These are phyloP conservation scores for Anthracocystis panici-leucophaei DNA, from an alignment of 1,284 basidiomycete genomes.

Conservation along the genomic window DNA sequence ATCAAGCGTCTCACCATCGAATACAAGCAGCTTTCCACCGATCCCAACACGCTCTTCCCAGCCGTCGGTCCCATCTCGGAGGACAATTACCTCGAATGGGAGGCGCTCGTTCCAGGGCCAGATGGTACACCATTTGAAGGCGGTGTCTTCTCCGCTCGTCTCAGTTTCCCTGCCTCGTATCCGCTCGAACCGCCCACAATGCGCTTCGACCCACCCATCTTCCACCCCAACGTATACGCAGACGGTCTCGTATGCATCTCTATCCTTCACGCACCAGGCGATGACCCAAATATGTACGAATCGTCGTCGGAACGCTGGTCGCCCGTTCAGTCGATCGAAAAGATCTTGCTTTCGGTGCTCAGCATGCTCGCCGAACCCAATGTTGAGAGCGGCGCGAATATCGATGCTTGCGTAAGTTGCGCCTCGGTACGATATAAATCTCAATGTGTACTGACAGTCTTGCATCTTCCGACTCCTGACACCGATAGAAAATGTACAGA, in stretches of 20 bases:
- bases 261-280: slow-evolving; percentile 95
- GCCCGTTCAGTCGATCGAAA: slow-evolving; percentile 96
- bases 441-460: not conserved
- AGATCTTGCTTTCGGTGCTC: slow-evolving; percentile 89
- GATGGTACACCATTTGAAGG: slow-evolving; percentile 99
- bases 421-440: too few species aligned
- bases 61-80: slow-evolving; percentile 85
- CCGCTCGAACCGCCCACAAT: slow-evolving; percentile 74
- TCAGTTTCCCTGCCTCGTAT: slow-evolving; percentile 77
- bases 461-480: not conserved
- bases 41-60: slow-evolving; percentile 66
- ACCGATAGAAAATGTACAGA: slow-evolving; percentile 63
- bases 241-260: slow-evolving; percentile 98
- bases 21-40: slow-evolving; percentile 68
- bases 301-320: slow-evolving; percentile 97
- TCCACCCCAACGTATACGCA: slow-evolving; percentile 97
- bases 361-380: slow-evolving; percentile 99
- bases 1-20: slow-evolving; percentile 69
- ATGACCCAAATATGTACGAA: slow-evolving; percentile 81
- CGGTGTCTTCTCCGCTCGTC: slow-evolving; percentile 91
- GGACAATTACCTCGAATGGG: slow-evolving; percentile 97
- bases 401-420: slow-evolving; percentile 76
- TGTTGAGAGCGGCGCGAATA: slow-evolving; percentile 96
- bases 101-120: slow-evolving; percentile 94
- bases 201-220: slow-evolving; percentile 95